These are phyloP conservation scores for Blastocladiella britannica DNA, from an alignment of 192 early-diverging fungal species.

Conservation along the genomic window DNA sequence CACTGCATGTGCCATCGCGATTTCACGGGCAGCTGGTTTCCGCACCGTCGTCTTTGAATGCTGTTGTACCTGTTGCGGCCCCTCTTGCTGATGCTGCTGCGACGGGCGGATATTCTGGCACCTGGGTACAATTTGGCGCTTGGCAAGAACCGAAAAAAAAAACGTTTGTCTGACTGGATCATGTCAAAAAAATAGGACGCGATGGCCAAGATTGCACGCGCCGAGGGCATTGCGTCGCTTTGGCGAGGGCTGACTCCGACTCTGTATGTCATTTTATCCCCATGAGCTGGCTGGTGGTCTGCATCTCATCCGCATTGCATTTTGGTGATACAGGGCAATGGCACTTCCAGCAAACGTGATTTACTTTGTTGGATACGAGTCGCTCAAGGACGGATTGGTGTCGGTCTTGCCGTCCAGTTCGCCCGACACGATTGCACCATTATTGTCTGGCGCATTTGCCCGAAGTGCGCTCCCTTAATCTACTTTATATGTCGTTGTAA, in stretches of 20 bases:
- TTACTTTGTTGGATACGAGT: conserved; percentile 91
- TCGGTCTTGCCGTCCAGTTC: conserved; percentile 9
- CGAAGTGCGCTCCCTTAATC: conserved; percentile 27
- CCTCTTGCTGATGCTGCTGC: too few species aligned
- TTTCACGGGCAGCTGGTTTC: neutral
- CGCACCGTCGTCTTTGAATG: neutral
- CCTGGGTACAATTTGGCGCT: too few species aligned
- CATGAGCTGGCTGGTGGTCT: neutral
- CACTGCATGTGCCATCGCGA: too few species aligned
- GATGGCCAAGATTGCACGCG: conserved; percentile 49
- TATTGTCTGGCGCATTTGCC: conserved; percentile 56
- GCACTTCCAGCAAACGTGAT: conserved; percentile 76
- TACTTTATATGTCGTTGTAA: neutral
- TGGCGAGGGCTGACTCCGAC: conserved; percentile 78
- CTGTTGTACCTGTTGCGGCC: neutral
- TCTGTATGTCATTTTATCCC: conserved; percentile 12
- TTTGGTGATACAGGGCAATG: conserved; percentile 36
- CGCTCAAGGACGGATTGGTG: conserved; percentile 36
- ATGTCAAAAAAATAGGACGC: conserved; percentile 51
- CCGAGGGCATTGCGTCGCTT: conserved; percentile 58
- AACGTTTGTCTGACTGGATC: too few species aligned
- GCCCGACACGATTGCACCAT: conserved; percentile 32
- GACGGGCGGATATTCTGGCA: too few species aligned
- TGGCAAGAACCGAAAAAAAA: too few species aligned
- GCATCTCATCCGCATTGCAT: neutral